Evolutionary conservation across 768 basidiomycete genomes (phyloP), one percentile per base, ranked within the genome.

Genomic region (Pisolithus orientalis): DNA sequence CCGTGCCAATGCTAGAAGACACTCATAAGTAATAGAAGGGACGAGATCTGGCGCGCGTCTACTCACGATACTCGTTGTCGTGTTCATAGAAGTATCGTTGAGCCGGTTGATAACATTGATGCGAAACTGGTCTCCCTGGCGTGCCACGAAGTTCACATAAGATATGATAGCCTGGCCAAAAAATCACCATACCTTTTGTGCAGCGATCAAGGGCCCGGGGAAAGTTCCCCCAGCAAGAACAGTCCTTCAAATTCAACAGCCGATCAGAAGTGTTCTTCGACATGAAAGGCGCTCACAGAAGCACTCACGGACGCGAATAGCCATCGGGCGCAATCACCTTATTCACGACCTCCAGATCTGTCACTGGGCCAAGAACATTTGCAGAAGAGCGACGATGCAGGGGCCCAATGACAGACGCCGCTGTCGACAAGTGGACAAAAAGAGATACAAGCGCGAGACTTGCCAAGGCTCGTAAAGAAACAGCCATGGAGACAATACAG

Each of bases 1-100:
- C 80, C 79, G 54, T 81, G 80, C 79, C 78, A 82, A 57, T 82
- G 79, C 80, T 82, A 45, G 42, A 43, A n/a, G 44, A 47, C 25
- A 24, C 11, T 5, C 42, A 43, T 43, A 21, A 43, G 24, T 27
- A 10, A 24, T 6, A 6, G 11, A 43, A 11, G 14, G 10, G n/a
- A 6, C n/a, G 16, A 45, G 14, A 5, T 28, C 11, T 34, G 13
- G 34, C 13, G 13, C n/a, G 25, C 21, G 29, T n/a, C 24, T 40
- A 53, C 73, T 56, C 44, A 73, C 73, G 34, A 74, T 62, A 10
- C 68, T 67, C 6, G 72, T 73, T 24, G 58, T 46, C 37, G 62
- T 57, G 4, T 70, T 62, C 71, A 75, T 71, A 14, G 60, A 55
- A 6, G 57, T 52, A 49, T 74, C 65, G 1, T 54, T 21, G 13